Evolutionary conservation across 345 rosid species (phyloP), one percentile per base, ranked within the genome.

Genomic region (Hibiscus syriacus): DNA sequence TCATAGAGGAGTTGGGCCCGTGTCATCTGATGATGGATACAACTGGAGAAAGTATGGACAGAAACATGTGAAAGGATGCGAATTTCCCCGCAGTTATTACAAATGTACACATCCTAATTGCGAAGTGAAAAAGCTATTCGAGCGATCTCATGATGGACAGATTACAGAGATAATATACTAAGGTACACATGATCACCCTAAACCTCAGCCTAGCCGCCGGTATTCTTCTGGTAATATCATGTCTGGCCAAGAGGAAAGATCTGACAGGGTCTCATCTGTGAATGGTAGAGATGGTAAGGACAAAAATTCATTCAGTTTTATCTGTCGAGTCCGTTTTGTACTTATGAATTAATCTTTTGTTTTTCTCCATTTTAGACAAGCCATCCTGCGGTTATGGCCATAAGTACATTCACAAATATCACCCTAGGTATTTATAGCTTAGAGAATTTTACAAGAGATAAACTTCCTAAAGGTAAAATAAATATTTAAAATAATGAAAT

Each of bases 71-170:
- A n/a, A n/a, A n/a, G n/a, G n/a, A n/a, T n/a, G n/a, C n/a, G n/a
- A n/a, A n/a, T n/a, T n/a, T n/a, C n/a, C n/a, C n/a, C n/a, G n/a
- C n/a, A n/a, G n/a, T n/a, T n/a, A n/a, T n/a, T n/a, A n/a, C 81
- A 94, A 94, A 74, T 94, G 99, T 69, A 89, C 99, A 26, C 97
- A 94, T 84, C 96, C 96, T 72, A 91, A 85, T 58, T 94, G 99
- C 68, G 99, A 94, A 73, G 99, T 94, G 81, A 94, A 94, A 75
- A 94, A 94, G 76, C 85, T 91, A 41, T 91, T 94, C 79, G 99
- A 94, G 80, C 89, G 90, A 58, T 83, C 96, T 29, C 91, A 89
- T 58, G 96, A 94, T 74, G 99, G 99, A 30, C 89, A 85, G 72
- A 89, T 94, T 66, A 85, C 88, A 12, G 99, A 91, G 77, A 91